phyloP scores from a whole-genome alignment of 176 grass and related monocot genomes.

The Stipa capillata region DNA sequence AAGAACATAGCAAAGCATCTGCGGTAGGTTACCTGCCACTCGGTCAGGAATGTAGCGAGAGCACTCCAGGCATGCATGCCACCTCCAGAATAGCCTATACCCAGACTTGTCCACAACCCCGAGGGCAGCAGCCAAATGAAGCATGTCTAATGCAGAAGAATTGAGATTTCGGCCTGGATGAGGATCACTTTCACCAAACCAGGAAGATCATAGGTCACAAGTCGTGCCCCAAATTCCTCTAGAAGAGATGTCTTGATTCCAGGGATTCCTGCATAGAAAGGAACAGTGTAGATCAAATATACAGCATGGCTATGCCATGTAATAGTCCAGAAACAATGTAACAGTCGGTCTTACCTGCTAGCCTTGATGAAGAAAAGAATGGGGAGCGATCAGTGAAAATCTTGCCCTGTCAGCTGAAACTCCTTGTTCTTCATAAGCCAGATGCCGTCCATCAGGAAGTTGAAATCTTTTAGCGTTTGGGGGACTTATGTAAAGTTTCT shows the following conservation, averaged over 20 bases:
- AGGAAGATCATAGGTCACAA: conserved; percentile 91
- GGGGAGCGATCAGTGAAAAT: conserved; percentile 74
- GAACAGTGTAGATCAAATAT: conserved; percentile 17
- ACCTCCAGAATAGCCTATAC: conserved; percentile 86
- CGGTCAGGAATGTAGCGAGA: conserved; percentile 83
- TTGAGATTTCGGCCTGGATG: conserved; percentile 74
- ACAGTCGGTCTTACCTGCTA: conserved; percentile 51
- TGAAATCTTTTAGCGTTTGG: conserved; percentile 67
- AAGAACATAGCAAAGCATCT: background rate
- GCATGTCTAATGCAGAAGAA: conserved; percentile 91
- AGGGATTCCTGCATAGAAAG: conserved; percentile 64
- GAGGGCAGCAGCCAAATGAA: conserved; percentile 74
- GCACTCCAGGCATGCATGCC: conserved; percentile 95
- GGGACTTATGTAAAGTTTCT: conserved; percentile 74
- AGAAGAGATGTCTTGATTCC: conserved; percentile 63
- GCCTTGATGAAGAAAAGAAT: conserved; percentile 94
- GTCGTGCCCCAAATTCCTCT: conserved; percentile 81
- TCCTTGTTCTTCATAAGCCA: conserved; percentile 84
- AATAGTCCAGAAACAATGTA: background rate
- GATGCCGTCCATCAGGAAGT: conserved; percentile 80
- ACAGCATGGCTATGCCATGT: background rate
- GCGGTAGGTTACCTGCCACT: conserved; percentile 54
- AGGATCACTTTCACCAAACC: conserved; percentile 99
- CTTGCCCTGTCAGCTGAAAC: conserved; percentile 59
- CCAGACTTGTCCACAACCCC: conserved; percentile 63